Evolutionary conservation across 169 alveolate species (phyloP), one percentile per base, ranked within the genome.

Genomic region (Plasmodium sp.): DNA sequence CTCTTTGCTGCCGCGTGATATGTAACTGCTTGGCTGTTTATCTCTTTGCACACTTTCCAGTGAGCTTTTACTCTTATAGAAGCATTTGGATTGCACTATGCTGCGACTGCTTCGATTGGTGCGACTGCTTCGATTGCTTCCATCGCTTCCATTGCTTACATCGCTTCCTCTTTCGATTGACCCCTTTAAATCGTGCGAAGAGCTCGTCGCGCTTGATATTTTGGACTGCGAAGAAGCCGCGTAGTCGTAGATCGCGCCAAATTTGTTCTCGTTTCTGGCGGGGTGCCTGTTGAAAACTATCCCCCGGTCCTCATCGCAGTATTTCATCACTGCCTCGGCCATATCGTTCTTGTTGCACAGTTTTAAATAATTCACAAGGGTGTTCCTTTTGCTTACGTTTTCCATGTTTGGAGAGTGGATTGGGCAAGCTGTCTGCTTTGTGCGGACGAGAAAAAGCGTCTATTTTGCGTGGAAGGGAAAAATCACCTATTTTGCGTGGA

Each of bases 241-340:
- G 82, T 80, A 90, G 74, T 90, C 91, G 77, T 81, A 81, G 43
- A 92, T 92, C 10, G n/a, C 58, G 31, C 90, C 80, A 71, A 92
- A 92, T 74, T 81, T 83, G 58, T 81, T 62, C 77, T 92, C 95
- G 45, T 92, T 92, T 43, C 36, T 71, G 22, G 95, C 84, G 27
- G 92, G 92, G 34, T 92, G 92, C 34, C 43, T 92, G 83, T 92
- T 92, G 45, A 92, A 81, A 81, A 92, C 92, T 82, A 92, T 72
- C 12, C 95, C 95, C 18, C 77, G 85, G 9, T 92, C 95, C 27
- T 92, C 95, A 71, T 92, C 92, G 83, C 92, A 81, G 34, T 92
- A 81, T 82, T 92, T 92, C 27, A 72, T 18, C 58, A 92, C 81
- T 36, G 81, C 92, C 54, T 72, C 81, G 18, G 84, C 95, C 77